These are phyloP conservation scores for Tolypocladium sp. DNA, from an alignment of 2,329 filamentous ascomycete species.

Conservation along the genomic window DNA sequence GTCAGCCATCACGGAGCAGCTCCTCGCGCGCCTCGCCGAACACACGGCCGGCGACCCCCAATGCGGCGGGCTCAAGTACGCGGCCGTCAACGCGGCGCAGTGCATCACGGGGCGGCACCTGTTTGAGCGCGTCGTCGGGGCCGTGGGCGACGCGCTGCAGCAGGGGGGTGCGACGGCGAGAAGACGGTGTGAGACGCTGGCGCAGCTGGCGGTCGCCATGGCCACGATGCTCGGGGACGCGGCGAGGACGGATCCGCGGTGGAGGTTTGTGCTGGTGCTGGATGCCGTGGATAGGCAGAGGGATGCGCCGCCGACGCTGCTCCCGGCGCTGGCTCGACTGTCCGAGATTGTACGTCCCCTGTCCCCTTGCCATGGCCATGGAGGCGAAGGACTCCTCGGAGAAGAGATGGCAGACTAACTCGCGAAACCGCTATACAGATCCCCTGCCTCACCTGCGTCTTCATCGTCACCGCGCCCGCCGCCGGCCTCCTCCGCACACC, in stretches of 20 bases:
- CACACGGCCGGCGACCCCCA: slow-evolving; percentile 6
- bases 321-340: slow-evolving; percentile 73
- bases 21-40: slow-evolving; percentile 17
- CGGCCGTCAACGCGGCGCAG: slow-evolving; percentile 60
- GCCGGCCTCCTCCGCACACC: slow-evolving; percentile 61
- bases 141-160: slow-evolving; percentile 44
- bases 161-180: slow-evolving; percentile 20
- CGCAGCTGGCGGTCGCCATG: slow-evolving; percentile 66
- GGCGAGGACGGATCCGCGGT: slow-evolving; percentile 21
- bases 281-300: slow-evolving; percentile 81
- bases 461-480: slow-evolving; percentile 66
- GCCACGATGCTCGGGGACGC: slow-evolving; percentile 48
- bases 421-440: slow-evolving; percentile 44
- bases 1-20: slow-evolving; percentile 55
- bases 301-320: slow-evolving; percentile 68
- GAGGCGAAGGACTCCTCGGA: background rate
- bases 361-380: background rate
- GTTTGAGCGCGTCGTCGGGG: slow-evolving; percentile 59
- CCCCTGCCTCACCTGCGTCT: slow-evolving; percentile 64
- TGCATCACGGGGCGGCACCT: slow-evolving; percentile 73
- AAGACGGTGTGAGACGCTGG: slow-evolving; percentile 67
- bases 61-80: slow-evolving; percentile 37
- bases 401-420: background rate
- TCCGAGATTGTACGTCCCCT: slow-evolving; percentile 61
- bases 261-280: slow-evolving; percentile 72